Evolutionary conservation across 345 rosid genomes (phyloP), one percentile per base, ranked within the genome.

Genomic region (Moringa oleifera): DNA sequence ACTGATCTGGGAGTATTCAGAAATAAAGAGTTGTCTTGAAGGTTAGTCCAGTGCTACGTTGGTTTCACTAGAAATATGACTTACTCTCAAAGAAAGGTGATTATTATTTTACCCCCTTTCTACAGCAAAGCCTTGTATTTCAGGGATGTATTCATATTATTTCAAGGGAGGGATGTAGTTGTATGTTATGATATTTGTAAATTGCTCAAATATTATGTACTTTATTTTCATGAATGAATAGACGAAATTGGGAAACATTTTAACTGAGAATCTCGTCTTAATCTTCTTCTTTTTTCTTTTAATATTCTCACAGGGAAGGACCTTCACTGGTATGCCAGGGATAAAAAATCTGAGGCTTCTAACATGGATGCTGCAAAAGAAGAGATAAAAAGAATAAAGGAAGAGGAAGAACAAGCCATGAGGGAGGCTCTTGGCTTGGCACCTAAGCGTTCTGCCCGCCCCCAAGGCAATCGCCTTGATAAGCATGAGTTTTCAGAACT

Each of bases 381-480:
- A 53, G 99, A 94, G 84, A 86, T 90, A 63, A 77, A 75, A 71
- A 83, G 96, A 75, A 72, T 94, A 28, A 90, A 94, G 70, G 99
- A 94, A 73, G 86, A 94, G 72, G 97, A 90, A 81, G 97, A 94
- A 69, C 97, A 88, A 65, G 84, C 95, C 73, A 90, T 94, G 99
- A 88, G 96, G 81, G 99, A 90, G 77, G 97, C 96, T 61, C 92
- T 94, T 69, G 99, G 99, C 23, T 77, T 90, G 72, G 99, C 96
- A 63, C 96, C 99, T 23, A 88, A 88, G 77, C 80, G 87, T 49
- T 72, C 92, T 62, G 66, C 73, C 63, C 83, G 78, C 33, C 86
- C 90, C 63, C 99, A 85, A 70, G 90, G 95, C 49, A 88, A 76
- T 68, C 84, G 92, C 45, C 92, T 94, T 55, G 99, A 94, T 75